A percentile compares a stretch with the other conserved stretches of the same genome.
Evolutionary conservation across 208 protist species (phyloP).

Genomic region (Leishmania braziliensis): DNA sequence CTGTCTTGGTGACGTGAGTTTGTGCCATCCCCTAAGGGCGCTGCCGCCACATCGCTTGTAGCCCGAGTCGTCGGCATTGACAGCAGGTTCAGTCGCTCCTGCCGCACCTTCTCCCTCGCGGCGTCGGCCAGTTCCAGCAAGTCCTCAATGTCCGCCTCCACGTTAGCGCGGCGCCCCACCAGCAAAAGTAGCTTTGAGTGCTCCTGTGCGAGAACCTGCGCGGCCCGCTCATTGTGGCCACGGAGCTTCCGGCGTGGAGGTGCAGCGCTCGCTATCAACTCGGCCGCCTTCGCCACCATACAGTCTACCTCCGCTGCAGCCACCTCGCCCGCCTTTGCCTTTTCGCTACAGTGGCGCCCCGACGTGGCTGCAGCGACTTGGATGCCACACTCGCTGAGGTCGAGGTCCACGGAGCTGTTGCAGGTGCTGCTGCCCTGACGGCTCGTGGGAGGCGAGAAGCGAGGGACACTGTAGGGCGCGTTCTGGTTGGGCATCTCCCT

Average conservation of each 20-base stretch:
- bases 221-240: conserved; percentile 42
- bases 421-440: not conserved
- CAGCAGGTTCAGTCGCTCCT: not conserved
- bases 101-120: not conserved
- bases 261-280: conserved; percentile 8
- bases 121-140: conserved; percentile 27
- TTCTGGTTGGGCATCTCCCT: not conserved
- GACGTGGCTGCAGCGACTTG: too few species aligned
- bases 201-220: conserved; percentile 62
- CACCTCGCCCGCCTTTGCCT: not conserved
- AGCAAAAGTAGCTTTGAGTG: conserved; percentile 73
- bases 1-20: not conserved
- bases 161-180: conserved; percentile 72
- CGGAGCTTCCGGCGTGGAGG: conserved; percentile 25
- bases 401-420: not conserved
- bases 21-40: not conserved
- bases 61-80: not conserved
- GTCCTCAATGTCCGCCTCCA: conserved; percentile 56
- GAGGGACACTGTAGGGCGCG: not conserved
- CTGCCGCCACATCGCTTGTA: not conserved
- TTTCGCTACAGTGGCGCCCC: not conserved
- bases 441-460: not conserved
- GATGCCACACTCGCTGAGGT: not conserved
- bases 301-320: not conserved
- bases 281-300: conserved; percentile 15